These are phyloP conservation scores for Ophiocordyceps camponoti-rufipedis DNA, from an alignment of 2,329 filamentous ascomycete genomes.

Conservation along the genomic window DNA sequence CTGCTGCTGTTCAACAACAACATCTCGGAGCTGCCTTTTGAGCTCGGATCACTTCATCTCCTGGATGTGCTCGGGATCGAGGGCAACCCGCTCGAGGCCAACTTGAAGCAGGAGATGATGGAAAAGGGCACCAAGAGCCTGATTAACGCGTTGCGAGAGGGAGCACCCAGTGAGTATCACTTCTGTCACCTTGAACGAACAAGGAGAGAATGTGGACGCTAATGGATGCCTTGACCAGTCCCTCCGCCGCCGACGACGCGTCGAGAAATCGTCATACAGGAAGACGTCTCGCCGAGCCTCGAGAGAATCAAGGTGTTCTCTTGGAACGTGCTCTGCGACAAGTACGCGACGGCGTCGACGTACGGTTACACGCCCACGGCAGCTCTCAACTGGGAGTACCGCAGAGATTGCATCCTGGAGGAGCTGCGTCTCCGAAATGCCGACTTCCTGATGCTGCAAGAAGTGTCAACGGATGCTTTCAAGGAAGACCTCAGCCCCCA, in stretches of 20 bases:
- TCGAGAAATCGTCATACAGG: slow-evolving; percentile 60
- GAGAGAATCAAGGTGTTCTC: slow-evolving; percentile 74
- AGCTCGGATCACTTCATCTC: slow-evolving; percentile 76
- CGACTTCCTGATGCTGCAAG: slow-evolving; percentile 84
- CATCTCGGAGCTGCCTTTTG: slow-evolving; percentile 62
- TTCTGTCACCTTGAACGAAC: neutral
- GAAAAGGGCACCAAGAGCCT: slow-evolving; percentile 76
- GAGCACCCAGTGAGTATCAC: slow-evolving; percentile 54
- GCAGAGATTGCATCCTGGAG: slow-evolving; percentile 63
- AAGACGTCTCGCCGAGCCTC: slow-evolving; percentile 36
- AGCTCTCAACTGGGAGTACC: slow-evolving; percentile 74
- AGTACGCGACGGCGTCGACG: slow-evolving; percentile 66
- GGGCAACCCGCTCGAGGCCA: slow-evolving; percentile 67
- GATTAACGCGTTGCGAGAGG: slow-evolving; percentile 67
- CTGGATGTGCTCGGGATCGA: slow-evolving; percentile 82
- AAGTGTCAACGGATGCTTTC: slow-evolving; percentile 83
- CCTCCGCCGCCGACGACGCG: slow-evolving; percentile 61
- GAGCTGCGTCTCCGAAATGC: slow-evolving; percentile 66
- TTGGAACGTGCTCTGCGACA: slow-evolving; percentile 92
- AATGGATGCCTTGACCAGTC: slow-evolving; percentile 25
- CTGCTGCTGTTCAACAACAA: slow-evolving; percentile 83
- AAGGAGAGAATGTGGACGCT: neutral
- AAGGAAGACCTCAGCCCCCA: slow-evolving; percentile 81
- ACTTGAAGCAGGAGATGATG: slow-evolving; percentile 64
- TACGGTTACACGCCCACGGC: slow-evolving; percentile 82